Evolutionary conservation across 306 rosid species (phyloP), one percentile per base, ranked within the genome.

Genomic region (Lotus japonicus): DNA sequence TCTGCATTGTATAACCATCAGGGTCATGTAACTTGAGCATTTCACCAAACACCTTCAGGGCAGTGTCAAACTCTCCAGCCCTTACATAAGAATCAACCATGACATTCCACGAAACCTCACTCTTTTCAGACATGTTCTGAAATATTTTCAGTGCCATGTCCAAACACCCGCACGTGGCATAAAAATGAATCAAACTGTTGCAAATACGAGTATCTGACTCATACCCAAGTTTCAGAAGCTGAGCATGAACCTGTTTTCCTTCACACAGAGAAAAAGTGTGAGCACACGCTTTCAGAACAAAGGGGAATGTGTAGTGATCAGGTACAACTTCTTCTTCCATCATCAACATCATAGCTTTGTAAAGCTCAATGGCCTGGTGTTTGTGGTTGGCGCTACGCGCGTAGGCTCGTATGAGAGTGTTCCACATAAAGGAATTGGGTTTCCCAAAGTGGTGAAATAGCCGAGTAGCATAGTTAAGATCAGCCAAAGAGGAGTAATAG

Each of bases 361-460:
- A 89, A 5, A 87, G 80, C 58, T 43, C 12, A 13, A 83, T 79
- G 36, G 90, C 87, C 11, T 66, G 52, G 55, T 44, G 33, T 71
- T 85, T 84, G 36, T 39, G 70, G 14, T 54, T 73, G 15, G 57
- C 31, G 83, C 82, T 87, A 59, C 87, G 80, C 0, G 98, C 86
- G 58, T 87, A 81, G 53, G 88, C 87, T 72, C 83, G 49, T 31
- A 92, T 83, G 74, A 92, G 92, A 63, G 88, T 85, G 80, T 91
- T 91, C 96, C 97, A 91, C 85, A 79, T 79, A 76, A 92, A 92
- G 50, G 95, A 84, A 68, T 89, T 89, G 48, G 92, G 91, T 28
- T 51, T 54, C 1, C 56, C 36, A 10, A 84, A 74, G 58, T 75
- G 89, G 61, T 54, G 49, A 60, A 92, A 85, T 5, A 85, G 83